A percentile compares a stretch with the other conserved stretches of the same genome.
Evolutionary conservation across 202 grass and related monocot species (phyloP).

Genomic region (Setaria viridis): DNA sequence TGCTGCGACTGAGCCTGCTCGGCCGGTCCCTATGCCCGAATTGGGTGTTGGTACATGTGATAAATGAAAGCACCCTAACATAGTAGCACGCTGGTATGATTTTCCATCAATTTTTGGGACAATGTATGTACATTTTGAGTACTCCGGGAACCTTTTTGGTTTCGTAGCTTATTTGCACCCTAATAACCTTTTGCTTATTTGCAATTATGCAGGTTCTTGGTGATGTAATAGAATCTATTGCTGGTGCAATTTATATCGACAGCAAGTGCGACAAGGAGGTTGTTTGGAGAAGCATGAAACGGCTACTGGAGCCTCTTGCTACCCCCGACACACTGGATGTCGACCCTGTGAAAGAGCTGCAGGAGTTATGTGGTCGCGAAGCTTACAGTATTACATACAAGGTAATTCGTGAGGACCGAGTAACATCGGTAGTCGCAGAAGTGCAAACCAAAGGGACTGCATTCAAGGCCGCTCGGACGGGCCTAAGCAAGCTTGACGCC

Average conservation of each 20-base stretch:
- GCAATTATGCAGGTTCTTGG: slow-evolving; percentile 66
- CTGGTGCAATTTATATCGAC: slow-evolving; percentile 77
- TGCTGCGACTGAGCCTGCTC: not conserved
- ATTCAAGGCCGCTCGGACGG: slow-evolving; percentile 45
- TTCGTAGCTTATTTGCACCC: not conserved
- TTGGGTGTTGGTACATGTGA: not conserved
- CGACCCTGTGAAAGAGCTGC: slow-evolving; percentile 65
- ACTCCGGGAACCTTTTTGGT: not conserved
- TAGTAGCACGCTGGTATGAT: not conserved
- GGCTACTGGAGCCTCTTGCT: slow-evolving; percentile 68
- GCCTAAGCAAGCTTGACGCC: slow-evolving; percentile 45
- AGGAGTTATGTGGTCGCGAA: slow-evolving; percentile 51
- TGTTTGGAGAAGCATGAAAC: slow-evolving; percentile 74
- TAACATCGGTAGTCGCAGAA: slow-evolving; percentile 46
- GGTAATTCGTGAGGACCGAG: slow-evolving; percentile 14
- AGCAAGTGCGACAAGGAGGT: slow-evolving; percentile 50
- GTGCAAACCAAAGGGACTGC: slow-evolving; percentile 43
- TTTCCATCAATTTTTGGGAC: not conserved
- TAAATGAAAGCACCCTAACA: not conserved
- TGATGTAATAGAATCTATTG: slow-evolving; percentile 83
- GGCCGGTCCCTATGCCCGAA: not conserved
- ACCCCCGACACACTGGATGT: slow-evolving; percentile 54
- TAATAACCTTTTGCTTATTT: slow-evolving; percentile 3
- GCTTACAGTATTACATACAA: slow-evolving; percentile 31
- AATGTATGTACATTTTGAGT: not conserved